Base-by-base conservation (phyloP, 2,329 filamentous ascomycete species). In the Fusarium oxysporum region DNA sequence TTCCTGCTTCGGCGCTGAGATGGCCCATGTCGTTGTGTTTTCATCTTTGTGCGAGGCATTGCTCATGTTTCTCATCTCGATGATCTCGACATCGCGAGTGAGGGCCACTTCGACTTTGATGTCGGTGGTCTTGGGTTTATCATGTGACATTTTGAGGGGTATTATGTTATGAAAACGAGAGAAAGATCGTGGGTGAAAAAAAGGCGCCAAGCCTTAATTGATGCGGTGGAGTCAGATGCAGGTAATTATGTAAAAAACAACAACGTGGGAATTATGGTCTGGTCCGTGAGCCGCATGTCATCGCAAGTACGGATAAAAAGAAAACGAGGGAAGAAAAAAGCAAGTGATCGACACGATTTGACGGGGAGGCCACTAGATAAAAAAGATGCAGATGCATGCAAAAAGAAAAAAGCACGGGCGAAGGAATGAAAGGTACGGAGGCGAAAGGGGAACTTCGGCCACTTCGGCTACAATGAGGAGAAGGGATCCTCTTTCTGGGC, bases 71-170 rank as follows among this genome's bases (percentile, higher is more conserved):
- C 43, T 69, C 69, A 71, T 60, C 40, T 71, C 69, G 11, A 71
- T 72, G 19, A 71, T 56, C 32, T 71, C 69, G 32, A 71, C 69
- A 71, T 71, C 69, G 44, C 69, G 69, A 5, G 69, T 53, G 38
- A 71, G 69, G 11, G 68, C 69, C 53, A 71, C 69, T 33, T 71
- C 69, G 69, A 71, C 69, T 40, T 64, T 71, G 48, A 71, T 72
- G 64, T 71, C 69, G 54, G 69, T 72, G 33, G 69, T 71, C 37
- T 72, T 71, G 13, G 59, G 65, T 14, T 41, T 70, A 12, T 72
- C 69, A 47, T 72, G 69, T 54, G 69, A 70, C 69, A 72, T 72
- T 7, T 13, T 30, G n/a, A 21, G 28, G n/a, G 25, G 28, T 65
- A 51, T 65, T 65, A 57, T 33, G 43, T 50, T n/a, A 59, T 51